Evolutionary conservation across 345 rosid species (phyloP), one percentile per base, ranked within the genome.

Genomic region (Pistacia atlantica): DNA sequence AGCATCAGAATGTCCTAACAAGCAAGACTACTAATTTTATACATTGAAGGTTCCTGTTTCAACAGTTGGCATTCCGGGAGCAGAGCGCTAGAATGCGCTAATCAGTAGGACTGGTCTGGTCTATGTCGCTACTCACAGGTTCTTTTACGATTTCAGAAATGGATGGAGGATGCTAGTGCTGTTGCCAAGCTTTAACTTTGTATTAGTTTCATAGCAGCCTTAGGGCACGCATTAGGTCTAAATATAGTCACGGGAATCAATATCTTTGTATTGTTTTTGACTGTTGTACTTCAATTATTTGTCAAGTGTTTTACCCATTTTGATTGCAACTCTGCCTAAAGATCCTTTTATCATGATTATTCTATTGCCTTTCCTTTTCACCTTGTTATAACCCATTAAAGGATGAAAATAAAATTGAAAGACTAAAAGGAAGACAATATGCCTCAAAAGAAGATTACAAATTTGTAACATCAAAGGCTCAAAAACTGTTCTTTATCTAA

Each of bases 1-100:
- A 84, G 93, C 99, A 80, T 74, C 99, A 42, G 95, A 96, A 75
- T 96, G 97, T 82, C 93, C 97, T 46, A 85, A 73, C 77, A 87
- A 85, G 81, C 66, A 75, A 52, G 89, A 77, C 25, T 91, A 76
- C 75, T 90, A 86, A 85, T 28, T 37, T 18, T 4, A 56, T n/a
- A 14, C 76, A 88, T 91, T 45, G 90, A 96, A 59, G 95, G 97
- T 70, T 69, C 96, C 14, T 92, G 98, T 80, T 93, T 88, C 83
- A 87, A 55, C 76, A 88, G 93, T 49, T 90, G 95, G 60, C 84
- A 80, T 61, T 67, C 86, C 11, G 92, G 96, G 66, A 93, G 89
- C 71, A 88, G 87, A 81, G 89, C 94, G 72, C 75, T 95, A 56
- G 90, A 94, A 74, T 93, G 90, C 84, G 87, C 91, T 54, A 84